Base-by-base conservation (phyloP, 441 rosid species). In the Syzygium syzygioides region DNA sequence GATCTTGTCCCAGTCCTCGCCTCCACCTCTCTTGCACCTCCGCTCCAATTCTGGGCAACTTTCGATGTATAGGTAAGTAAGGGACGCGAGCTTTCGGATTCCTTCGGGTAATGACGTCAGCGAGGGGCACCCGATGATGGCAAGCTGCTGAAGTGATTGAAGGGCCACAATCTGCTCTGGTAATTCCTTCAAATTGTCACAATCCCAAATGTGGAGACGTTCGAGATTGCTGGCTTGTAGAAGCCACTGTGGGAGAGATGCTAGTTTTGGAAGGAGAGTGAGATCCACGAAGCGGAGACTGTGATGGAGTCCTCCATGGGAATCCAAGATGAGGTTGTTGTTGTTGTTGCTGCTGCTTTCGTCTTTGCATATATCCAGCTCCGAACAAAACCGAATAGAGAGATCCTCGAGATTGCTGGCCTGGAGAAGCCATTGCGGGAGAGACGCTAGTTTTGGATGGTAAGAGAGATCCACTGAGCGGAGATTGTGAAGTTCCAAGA, bases 311-410 rank as follows among this genome's bases (percentile, higher is more conserved):
- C 64, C 64, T 30, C 62, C 62, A 57, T 66, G 23, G 41, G 3
- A 17, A 32, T 30, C 41, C 13, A 17, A 32, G 79, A 32, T 32
- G 41, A 30, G 17, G 76, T 66, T 32, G n/a, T n/a, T n/a, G n/a
- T n/a, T n/a, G n/a, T n/a, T n/a, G n/a, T n/a, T n/a, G n/a, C n/a
- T n/a, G 79, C 66, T 32, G 4, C 41, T 66, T 18, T 66, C 41
- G 12, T 32, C 41, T 32, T 30, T 32, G 76, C 15, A 59, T 26
- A 23, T 2, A 26, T 59, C n/a, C 30, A 59, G 15, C 76, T 64
- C 76, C 1, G 4, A 0, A 2, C 71, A 62, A 14, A 0, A 0
- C 1, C 0, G 0, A 0, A 62, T 62, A 7, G 2, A 7, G n/a
- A 57, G 62, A 57, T 2, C 1, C 62, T 3, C 14, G n/a, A 56